Conservation (phyloP, 177 flowering plant species). For the Vitis hybrid region DNA sequence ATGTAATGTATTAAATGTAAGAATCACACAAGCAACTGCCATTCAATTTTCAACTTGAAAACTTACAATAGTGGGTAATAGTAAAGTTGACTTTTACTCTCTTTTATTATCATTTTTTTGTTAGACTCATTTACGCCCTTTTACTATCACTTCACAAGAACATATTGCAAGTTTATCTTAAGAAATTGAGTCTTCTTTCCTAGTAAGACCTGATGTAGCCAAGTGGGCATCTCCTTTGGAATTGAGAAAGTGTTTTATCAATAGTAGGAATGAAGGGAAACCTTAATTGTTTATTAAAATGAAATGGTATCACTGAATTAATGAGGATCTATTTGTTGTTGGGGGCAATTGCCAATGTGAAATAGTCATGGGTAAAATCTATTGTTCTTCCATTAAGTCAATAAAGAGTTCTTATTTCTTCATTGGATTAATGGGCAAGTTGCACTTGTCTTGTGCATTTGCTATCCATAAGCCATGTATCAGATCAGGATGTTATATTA, state of each 20-base stretch:
- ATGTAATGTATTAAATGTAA: not conserved
- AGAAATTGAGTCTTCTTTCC: too few species aligned
- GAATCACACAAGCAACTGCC: too few species aligned
- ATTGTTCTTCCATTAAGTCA: not conserved
- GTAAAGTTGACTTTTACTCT: too few species aligned
- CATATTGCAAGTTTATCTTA: too few species aligned
- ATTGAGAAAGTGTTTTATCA: not conserved
- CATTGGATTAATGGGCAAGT: not conserved
- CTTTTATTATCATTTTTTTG: too few species aligned
- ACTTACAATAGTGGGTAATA: too few species aligned
- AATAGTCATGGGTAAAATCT: not conserved
- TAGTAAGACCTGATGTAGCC: too few species aligned
- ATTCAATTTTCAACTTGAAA: too few species aligned
- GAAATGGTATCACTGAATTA: not conserved
- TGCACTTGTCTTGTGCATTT: not conserved
- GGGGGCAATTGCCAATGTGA: not conserved
- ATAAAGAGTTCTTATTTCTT: not conserved
- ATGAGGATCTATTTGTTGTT: not conserved
- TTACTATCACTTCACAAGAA: too few species aligned
- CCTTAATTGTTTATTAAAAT: not conserved
- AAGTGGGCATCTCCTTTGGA: not conserved
- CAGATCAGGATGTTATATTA: too few species aligned
- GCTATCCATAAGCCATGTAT: too few species aligned
- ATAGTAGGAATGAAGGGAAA: not conserved
- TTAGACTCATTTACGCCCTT: too few species aligned